Conservation (phyloP, 2,329 filamentous ascomycete species). For the Botrytis paeoniae region DNA sequence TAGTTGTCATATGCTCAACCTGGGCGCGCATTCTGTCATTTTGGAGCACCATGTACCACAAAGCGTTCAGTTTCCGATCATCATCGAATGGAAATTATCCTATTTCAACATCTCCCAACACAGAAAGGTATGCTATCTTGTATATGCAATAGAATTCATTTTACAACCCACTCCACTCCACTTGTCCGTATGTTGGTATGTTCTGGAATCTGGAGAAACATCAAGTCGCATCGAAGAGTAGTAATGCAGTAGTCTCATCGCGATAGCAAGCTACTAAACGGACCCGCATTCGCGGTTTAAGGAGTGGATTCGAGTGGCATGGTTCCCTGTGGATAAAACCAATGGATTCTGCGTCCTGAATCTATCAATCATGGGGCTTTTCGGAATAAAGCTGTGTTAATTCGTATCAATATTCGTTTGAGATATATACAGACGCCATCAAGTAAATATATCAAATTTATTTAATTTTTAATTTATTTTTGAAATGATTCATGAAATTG, state of each 20-base stretch:
- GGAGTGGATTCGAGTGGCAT: not conserved
- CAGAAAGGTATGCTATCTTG: not conserved
- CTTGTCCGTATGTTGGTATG: not conserved
- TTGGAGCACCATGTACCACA: not conserved
- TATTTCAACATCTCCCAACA: not conserved
- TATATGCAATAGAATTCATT: not conserved
- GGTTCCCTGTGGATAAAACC: not conserved
- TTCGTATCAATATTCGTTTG: not conserved
- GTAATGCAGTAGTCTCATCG: not conserved
- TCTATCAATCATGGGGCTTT: not conserved
- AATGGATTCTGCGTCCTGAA: not conserved
- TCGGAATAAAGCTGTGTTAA: not conserved
- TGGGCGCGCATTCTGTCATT: not conserved
- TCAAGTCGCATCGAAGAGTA: not conserved
- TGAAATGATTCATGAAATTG: too few relatives aligned
- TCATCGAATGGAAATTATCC: not conserved
- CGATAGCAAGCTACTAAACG: not conserved
- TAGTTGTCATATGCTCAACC: not conserved
- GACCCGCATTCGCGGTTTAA: not conserved
- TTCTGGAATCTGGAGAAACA: not conserved
- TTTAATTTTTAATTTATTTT: too few relatives aligned
- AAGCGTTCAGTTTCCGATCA: not conserved
- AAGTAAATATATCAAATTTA: too few relatives aligned
- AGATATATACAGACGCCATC: too few relatives aligned
- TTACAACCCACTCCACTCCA: not conserved